phyloP scores from a whole-genome alignment of 2,329 filamentous ascomycete genomes.

The Colletotrichum tabaci region DNA sequence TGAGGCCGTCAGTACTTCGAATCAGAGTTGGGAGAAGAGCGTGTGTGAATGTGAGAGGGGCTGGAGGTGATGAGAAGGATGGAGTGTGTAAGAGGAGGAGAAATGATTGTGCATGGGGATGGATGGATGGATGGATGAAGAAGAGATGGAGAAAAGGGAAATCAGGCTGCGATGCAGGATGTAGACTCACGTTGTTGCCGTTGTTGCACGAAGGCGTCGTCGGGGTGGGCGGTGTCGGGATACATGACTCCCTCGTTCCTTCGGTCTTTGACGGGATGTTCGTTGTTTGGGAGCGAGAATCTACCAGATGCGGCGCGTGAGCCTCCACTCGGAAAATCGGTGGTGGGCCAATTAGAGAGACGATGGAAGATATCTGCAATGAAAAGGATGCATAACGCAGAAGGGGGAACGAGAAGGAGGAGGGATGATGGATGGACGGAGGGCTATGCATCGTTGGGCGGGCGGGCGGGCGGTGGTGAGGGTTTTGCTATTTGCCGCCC shows the following conservation, averaged over 20 bases:
- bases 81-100: constrained; percentile 8
- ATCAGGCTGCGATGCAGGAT: constrained; percentile 6
- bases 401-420: neutral
- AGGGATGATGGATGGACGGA: neutral
- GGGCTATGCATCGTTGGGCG: constrained; percentile 24
- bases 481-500: constrained; percentile 32
- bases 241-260: constrained; percentile 29
- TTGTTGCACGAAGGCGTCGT: constrained; percentile 31
- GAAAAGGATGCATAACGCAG: constrained; percentile 30
- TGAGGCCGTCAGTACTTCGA: constrained; percentile 41
- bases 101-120: neutral
- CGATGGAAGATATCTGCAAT: constrained; percentile 22
- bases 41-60: constrained; percentile 13
- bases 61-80: constrained; percentile 8
- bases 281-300: constrained; percentile 4
- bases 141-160: neutral
- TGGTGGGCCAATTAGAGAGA: constrained; percentile 22
- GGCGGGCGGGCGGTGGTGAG: constrained; percentile 23
- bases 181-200: constrained; percentile 35
- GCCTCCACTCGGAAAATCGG: constrained; percentile 26
- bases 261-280: constrained; percentile 13
- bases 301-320: constrained; percentile 26
- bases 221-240: constrained; percentile 26
- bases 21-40: constrained; percentile 14
- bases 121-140: neutral